Evolutionary conservation across 2,329 filamentous ascomycete genomes (phyloP).

Genomic region (Penicillium sp.): DNA sequence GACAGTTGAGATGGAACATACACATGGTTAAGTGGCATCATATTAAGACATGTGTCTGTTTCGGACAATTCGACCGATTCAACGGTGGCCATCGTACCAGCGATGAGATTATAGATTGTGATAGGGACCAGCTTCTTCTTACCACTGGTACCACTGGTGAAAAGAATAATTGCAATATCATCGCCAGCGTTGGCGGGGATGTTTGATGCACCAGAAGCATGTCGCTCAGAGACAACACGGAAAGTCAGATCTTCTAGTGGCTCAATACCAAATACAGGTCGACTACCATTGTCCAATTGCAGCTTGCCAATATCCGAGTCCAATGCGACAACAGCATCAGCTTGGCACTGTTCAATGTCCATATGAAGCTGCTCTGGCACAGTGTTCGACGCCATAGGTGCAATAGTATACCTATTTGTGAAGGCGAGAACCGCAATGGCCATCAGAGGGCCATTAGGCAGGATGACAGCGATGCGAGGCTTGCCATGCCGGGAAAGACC

Average conservation of each 20-base stretch:
- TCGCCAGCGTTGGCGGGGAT: constrained; percentile 46
- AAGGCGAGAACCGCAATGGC: constrained; percentile 53
- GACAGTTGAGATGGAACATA: constrained; percentile 33
- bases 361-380: constrained; percentile 53
- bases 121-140: constrained; percentile 62
- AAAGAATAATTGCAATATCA: constrained; percentile 55
- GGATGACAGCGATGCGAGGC: constrained; percentile 52
- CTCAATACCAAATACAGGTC: constrained; percentile 16
- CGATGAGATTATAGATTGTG: constrained; percentile 52
- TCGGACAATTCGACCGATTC: constrained; percentile 54
- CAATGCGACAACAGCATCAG: constrained; percentile 51
- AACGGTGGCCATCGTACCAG: constrained; percentile 55
- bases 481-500: constrained; percentile 28
- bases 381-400: constrained; percentile 53
- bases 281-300: constrained; percentile 8
- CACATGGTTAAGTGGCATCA: constrained; percentile 62
- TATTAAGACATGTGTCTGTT: constrained; percentile 56
- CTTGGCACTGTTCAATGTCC: constrained; percentile 52
- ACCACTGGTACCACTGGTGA: constrained; percentile 60
- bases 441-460: constrained; percentile 58
- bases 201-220: constrained; percentile 3
- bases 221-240: constrained; percentile 7
- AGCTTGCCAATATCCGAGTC: constrained; percentile 25
- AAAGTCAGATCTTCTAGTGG: constrained; percentile 42
- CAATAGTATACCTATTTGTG: constrained; percentile 53